Percentiles rank a stretch among this genome's conserved stretches.
Evolutionary conservation across 1,284 basidiomycete species (phyloP).

Genomic region (Stereum hirsutum): DNA sequence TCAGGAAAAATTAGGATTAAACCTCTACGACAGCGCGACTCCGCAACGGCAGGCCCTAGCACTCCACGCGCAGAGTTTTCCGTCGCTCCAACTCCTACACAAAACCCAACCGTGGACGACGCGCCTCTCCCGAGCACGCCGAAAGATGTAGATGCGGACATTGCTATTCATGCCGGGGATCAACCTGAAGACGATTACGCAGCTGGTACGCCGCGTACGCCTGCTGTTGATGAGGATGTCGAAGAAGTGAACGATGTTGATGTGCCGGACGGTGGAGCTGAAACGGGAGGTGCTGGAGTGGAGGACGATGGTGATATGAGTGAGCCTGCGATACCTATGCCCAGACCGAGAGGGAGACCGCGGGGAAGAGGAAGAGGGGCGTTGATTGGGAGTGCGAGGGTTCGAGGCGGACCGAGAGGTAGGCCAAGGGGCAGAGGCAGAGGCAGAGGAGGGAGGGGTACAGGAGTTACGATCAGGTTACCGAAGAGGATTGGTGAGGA

Average conservation of each 20-base stretch:
- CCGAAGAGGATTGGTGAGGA: constrained; percentile 31
- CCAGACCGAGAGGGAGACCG: constrained; percentile 17
- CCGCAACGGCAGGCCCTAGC: no score
- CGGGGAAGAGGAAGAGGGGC: constrained; percentile 20
- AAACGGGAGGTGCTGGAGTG: constrained; percentile 4
- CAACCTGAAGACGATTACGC: no score
- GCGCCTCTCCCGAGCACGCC: no score
- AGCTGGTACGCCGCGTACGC: no score
- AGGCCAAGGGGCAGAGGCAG: constrained; percentile 35
- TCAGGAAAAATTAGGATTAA: no score
- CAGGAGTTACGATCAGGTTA: constrained; percentile 24
- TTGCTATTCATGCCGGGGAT: no score
- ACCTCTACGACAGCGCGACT: no score
- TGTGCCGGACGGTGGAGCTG: constrained; percentile 3
- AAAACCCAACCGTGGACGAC: no score
- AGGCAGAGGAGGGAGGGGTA: constrained; percentile 29
- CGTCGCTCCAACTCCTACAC: no score
- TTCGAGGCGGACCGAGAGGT: constrained; percentile 22
- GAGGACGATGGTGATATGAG: constrained; percentile 15
- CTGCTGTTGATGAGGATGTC: neutral
- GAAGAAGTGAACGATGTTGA: constrained; percentile 1
- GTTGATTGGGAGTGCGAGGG: constrained; percentile 13
- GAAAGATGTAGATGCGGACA: no score
- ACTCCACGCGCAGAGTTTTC: no score
- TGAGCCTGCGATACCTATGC: constrained; percentile 12